These are phyloP conservation scores for Globisporangium echinulatum DNA, from an alignment of 352 stramenopile species.

Conservation along the genomic window DNA sequence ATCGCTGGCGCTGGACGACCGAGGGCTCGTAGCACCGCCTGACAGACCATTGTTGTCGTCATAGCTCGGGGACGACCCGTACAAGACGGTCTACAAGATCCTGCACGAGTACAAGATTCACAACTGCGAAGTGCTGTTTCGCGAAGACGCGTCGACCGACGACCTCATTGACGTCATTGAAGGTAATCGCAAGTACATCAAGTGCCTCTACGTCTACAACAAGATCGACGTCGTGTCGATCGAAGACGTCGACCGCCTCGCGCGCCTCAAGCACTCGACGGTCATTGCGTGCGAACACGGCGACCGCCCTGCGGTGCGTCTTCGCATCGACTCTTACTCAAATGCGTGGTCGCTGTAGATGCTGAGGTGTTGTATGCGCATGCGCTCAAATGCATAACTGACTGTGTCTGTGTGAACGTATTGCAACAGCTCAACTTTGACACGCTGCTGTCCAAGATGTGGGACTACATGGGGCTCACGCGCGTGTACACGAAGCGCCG, in stretches of 20 bases:
- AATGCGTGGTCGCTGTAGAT: background rate
- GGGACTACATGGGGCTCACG: slow-evolving; percentile 88
- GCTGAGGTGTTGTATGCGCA: background rate
- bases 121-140: slow-evolving; percentile 96
- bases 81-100: slow-evolving; percentile 89
- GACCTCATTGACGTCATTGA: slow-evolving; percentile 98
- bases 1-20: no score
- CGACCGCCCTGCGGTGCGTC: slow-evolving; percentile 55
- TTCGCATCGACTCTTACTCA: background rate
- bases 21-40: no score
- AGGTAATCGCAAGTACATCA: slow-evolving; percentile 99
- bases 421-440: slow-evolving; percentile 95
- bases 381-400: no score
- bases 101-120: slow-evolving; percentile 97
- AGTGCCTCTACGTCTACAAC: slow-evolving; percentile 99
- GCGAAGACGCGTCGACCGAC: slow-evolving; percentile 96
- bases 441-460: slow-evolving; percentile 83
- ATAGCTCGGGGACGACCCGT: slow-evolving; percentile 80
- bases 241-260: slow-evolving; percentile 97
- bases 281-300: slow-evolving; percentile 92
- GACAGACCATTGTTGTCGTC: background rate
- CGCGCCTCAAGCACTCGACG: slow-evolving; percentile 93
- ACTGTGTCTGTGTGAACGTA: slow-evolving; percentile 3
- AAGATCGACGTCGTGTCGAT: slow-evolving; percentile 99
- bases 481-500: slow-evolving; percentile 87